These are phyloP conservation scores for Lonicera japonica DNA, from an alignment of 129 eudicot genomes.

Conservation along the genomic window DNA sequence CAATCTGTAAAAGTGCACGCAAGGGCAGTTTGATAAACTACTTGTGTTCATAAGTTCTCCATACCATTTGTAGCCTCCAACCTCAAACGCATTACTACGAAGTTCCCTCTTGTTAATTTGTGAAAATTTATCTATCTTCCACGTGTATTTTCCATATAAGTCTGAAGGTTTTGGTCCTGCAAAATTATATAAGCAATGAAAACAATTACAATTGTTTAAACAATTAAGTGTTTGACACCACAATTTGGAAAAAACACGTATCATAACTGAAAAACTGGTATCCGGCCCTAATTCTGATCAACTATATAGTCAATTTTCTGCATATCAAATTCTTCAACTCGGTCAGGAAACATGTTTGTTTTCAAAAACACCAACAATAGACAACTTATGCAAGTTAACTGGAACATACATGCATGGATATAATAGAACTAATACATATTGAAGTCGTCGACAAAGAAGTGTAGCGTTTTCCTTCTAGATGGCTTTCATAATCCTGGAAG, in stretches of 20 bases:
- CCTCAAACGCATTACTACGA: conserved; percentile 82
- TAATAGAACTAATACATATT: no score
- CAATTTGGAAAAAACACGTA: background rate
- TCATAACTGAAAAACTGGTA: no score
- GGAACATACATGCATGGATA: no score
- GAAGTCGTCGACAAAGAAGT: no score
- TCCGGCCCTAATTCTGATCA: no score
- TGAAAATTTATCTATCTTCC: conserved; percentile 93
- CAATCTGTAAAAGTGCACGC: background rate
- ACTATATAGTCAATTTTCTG: no score
- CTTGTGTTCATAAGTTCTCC: background rate
- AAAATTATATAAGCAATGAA: conserved; percentile 6
- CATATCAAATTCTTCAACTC: no score
- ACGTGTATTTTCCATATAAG: conserved; percentile 75
- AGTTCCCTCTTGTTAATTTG: conserved; percentile 95
- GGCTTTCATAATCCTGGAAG: no score
- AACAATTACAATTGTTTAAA: conserved; percentile 3
- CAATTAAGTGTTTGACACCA: background rate
- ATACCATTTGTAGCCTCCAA: conserved; percentile 97
- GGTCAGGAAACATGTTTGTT: no score
- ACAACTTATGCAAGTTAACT: no score
- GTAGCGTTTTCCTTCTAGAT: no score
- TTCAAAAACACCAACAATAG: no score
- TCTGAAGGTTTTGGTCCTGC: conserved; percentile 78
- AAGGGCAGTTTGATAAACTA: background rate